Evolutionary conservation across 371 early-diverging fungal genomes (phyloP), one percentile per base, ranked within the genome.

Genomic region (Mucor piriformis): DNA sequence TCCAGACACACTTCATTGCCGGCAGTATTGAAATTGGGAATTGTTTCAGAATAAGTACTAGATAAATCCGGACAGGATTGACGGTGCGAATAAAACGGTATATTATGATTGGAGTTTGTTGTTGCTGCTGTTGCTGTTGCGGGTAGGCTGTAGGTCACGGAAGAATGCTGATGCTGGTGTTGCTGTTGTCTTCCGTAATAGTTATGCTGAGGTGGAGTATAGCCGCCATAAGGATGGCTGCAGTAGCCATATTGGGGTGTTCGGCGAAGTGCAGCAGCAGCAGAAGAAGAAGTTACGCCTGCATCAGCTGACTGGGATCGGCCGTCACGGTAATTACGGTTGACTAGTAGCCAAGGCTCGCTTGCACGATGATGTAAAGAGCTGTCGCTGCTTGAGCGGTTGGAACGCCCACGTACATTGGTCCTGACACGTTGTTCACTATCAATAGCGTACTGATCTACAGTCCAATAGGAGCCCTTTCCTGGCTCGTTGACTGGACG

Each of bases 401-500:
- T 64, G 4, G 59, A 58, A 48, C 70, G 66, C 18, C 60, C 54
- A 35, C 69, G 64, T 12, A 51, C 43, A 13, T 43, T 52, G 6
- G 54, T 24, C 47, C 44, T 57, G 12, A 49, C 25, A 40, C 42
- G 25, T 7, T 66, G 60, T 15, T 73, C 70, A 29, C 53, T 64
- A 37, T 74, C 75, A 10, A 64, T 65, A 23, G 73, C 73, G 50
- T 60, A 64, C 42, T 73, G 71, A 58, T 93, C 91, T 8, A 93
- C 79, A 4, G 88, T 87, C 99, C 98, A 98, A 70, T 92, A 97
- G 15, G 94, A 86, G 7, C 99, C 99, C 75, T 99, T 99, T 24
- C 99, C 99, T 4, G 92, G 93, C 65, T 96, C 94, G 63, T 92
- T 88, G 58, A 87, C 80, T 1, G 93, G 90, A 53, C 97, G 83